Conservation (phyloP, 768 basidiomycete genomes). For the Paxillus involutus region DNA sequence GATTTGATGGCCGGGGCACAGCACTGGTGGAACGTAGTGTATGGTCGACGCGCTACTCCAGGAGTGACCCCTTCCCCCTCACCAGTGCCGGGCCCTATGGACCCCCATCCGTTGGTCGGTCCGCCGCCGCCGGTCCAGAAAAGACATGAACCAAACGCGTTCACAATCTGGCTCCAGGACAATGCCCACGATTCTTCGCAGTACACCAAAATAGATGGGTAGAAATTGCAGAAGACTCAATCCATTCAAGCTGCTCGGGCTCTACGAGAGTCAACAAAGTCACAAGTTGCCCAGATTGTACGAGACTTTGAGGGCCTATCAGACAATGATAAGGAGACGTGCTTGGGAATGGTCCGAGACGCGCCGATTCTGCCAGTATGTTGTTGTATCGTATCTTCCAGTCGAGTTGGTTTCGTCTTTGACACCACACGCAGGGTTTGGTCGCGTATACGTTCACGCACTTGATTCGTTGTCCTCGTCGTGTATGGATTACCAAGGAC, state of each 20-base stretch:
- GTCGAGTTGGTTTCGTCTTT: neutral
- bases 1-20: neutral
- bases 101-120: neutral
- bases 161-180: slow-evolving; percentile 12
- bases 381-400: neutral
- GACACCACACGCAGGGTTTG: slow-evolving; percentile 18
- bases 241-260: slow-evolving; percentile 1
- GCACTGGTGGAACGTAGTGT: neutral
- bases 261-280: slow-evolving; percentile 14
- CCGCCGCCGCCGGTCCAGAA: too few species aligned
- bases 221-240: neutral
- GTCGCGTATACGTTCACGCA: slow-evolving; percentile 31
- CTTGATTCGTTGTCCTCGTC: slow-evolving; percentile 15
- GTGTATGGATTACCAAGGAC: slow-evolving; percentile 6
- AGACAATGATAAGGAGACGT: slow-evolving; percentile 3
- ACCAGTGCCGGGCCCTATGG: neutral
- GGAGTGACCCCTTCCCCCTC: neutral
- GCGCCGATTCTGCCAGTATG: slow-evolving; percentile 27
- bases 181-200: neutral
- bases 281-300: slow-evolving; percentile 18
- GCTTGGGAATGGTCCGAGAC: slow-evolving; percentile 12
- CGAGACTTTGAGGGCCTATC: slow-evolving; percentile 14
- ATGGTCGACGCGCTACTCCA: neutral
- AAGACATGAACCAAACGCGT: too few species aligned
- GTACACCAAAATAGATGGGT: slow-evolving; percentile 24